Evolutionary conservation across 148 eudicot species (phyloP).

Genomic region (Limonium bicolor): DNA sequence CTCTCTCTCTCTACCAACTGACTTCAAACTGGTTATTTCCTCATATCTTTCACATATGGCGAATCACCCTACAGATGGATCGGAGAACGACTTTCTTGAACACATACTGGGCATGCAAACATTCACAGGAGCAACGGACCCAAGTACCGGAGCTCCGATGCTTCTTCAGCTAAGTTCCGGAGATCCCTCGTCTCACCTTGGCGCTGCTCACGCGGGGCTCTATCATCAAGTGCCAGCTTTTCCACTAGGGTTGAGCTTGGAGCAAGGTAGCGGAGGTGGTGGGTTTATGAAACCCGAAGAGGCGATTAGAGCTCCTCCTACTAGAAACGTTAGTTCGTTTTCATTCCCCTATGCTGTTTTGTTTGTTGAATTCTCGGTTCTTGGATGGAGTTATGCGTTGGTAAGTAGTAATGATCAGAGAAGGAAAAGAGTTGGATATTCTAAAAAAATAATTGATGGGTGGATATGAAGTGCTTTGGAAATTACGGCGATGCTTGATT

Average conservation of each 20-base stretch:
- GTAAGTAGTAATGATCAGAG: no score
- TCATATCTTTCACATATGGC: conserved; percentile 10
- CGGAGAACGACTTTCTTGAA: conserved; percentile 30
- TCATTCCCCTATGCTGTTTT: neutral
- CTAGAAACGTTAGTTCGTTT: conserved; percentile 4
- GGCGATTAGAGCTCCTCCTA: conserved; percentile 14
- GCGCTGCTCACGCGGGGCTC: conserved; percentile 7
- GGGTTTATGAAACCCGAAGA: conserved; percentile 23
- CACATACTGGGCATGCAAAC: conserved; percentile 25
- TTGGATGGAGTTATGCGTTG: no score
- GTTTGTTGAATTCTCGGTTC: neutral
- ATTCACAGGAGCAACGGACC: conserved; percentile 10
- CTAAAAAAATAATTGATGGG: no score
- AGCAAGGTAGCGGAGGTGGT: conserved; percentile 22
- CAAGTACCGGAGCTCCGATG: conserved; percentile 19
- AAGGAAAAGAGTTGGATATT: no score
- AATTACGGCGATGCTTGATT: neutral
- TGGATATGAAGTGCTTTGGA: neutral
- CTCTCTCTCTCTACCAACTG: no score
- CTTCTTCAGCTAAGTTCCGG: conserved; percentile 28
- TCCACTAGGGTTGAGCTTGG: conserved; percentile 36
- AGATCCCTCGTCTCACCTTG: conserved; percentile 13
- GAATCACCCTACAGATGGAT: conserved; percentile 17
- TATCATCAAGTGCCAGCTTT: conserved; percentile 11
- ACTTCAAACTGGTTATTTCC: neutral